Evolutionary conservation across 306 rosid species (phyloP), one percentile per base, ranked within the genome.

Genomic region (Pyrus pyrifolia): DNA sequence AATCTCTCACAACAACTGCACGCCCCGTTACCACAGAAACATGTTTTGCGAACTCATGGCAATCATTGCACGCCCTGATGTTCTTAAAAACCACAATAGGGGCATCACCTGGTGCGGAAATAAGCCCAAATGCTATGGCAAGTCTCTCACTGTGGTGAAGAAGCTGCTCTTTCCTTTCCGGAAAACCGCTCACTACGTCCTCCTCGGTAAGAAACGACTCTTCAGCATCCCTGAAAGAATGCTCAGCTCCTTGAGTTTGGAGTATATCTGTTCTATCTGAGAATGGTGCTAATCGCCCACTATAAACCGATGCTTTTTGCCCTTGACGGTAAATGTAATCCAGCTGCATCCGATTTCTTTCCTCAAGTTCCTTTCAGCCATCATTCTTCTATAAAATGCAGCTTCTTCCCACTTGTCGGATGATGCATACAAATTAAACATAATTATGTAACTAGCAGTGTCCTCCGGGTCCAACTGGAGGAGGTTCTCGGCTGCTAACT

Each of bases 271-370:
- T 59, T 85, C 87, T 31, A 85, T 78, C 72, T 76, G 87, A 71
- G 87, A 84, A 67, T 90, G 91, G 82, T 88, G 96, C 68, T 85
- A 81, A 77, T 90, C 92, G 1, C 89, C 96, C 42, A 75, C 90
- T 33, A 87, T 79, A 74, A 84, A 89, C 59, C 85, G 86, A 72
- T 84, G 88, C 33, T 80, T 86, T 60, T 81, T 66, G 11, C 88
- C 89, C 84, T 83, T 83, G 21, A 76, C 83, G 76, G 80, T 80
- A 25, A 25, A 25, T 25, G 27, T 25, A 58, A 86, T 83, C 96
- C 91, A 88, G 77, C 89, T 85, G 82, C 87, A 88, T 75, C 87
- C 78, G 3, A 83, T 78, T 72, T 86, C 89, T 76, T 83, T 86
- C 79, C 68, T 81, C 88, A 83, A 76, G 70, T 86, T 82, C 79